These are phyloP conservation scores for Blastocladiella britannica DNA, from an alignment of 192 early-diverging fungal species.

Conservation along the genomic window DNA sequence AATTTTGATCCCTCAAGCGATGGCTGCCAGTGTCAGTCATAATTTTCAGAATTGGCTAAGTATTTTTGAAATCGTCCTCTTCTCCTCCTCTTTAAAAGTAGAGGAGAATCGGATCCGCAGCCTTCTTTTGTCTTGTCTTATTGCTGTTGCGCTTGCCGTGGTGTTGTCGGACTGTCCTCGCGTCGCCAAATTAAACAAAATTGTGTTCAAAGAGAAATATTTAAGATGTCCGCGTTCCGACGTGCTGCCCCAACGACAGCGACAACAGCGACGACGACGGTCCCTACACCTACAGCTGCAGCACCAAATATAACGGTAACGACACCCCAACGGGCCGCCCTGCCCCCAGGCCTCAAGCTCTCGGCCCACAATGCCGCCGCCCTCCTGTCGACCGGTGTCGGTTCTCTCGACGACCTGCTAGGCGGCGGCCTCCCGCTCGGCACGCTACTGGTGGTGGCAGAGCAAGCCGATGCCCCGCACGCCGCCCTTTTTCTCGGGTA, in stretches of 20 bases:
- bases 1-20: too few species aligned
- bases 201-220: too few species aligned
- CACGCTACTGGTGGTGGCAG: slow-evolving; percentile 48
- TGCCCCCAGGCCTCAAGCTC: slow-evolving; percentile 46
- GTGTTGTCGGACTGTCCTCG: too few species aligned
- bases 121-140: too few species aligned
- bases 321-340: slow-evolving; percentile 27
- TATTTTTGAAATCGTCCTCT: too few species aligned
- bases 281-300: neutral
- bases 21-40: too few species aligned
- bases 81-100: too few species aligned
- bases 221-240: too few species aligned
- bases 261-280: neutral
- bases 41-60: too few species aligned
- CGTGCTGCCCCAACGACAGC: neutral
- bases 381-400: slow-evolving; percentile 60
- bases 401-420: slow-evolving; percentile 63
- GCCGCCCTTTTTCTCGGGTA: slow-evolving; percentile 56
- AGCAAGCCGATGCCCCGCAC: slow-evolving; percentile 64
- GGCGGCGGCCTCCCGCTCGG: slow-evolving; percentile 78
- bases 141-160: too few species aligned
- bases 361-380: slow-evolving; percentile 58
- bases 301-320: neutral
- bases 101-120: too few species aligned
- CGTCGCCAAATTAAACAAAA: too few species aligned